Evolutionary conservation across 2,329 filamentous ascomycete genomes (phyloP).

Genomic region (Colletotrichum sp.): DNA sequence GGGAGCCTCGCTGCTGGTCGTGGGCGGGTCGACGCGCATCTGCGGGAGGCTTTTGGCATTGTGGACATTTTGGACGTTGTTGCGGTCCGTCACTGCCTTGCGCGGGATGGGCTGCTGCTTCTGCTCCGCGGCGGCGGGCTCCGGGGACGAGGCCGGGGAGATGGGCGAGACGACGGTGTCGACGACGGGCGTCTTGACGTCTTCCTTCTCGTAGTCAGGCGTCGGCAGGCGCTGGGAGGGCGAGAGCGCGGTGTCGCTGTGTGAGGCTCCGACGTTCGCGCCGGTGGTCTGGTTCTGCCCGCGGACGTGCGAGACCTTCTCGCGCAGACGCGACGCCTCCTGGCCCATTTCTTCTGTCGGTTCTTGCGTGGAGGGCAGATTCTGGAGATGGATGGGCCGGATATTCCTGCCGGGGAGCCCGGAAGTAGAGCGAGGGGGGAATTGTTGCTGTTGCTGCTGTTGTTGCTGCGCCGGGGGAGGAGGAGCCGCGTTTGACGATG

Average conservation of each 20-base stretch:
- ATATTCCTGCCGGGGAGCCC: slow-evolving; percentile 34
- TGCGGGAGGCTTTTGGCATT: slow-evolving; percentile 27
- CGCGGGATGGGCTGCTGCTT: slow-evolving; percentile 23
- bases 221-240: slow-evolving; percentile 47
- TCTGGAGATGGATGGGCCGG: slow-evolving; percentile 22
- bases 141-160: slow-evolving; percentile 51
- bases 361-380: neutral
- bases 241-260: slow-evolving; percentile 13
- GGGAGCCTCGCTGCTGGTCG: slow-evolving; percentile 26
- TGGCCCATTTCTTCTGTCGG: slow-evolving; percentile 35
- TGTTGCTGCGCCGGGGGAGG: neutral
- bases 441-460: neutral
- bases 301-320: slow-evolving; percentile 14
- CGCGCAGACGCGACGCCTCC: slow-evolving; percentile 34
- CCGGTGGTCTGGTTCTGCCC: neutral
- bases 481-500: slow-evolving; percentile 2
- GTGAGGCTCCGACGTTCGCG: slow-evolving; percentile 12
- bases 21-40: slow-evolving; percentile 21
- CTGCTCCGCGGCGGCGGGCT: slow-evolving; percentile 30
- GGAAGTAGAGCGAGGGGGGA: slow-evolving; percentile 1
- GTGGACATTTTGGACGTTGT: slow-evolving; percentile 29
- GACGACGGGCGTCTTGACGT: slow-evolving; percentile 40
- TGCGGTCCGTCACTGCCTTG: slow-evolving; percentile 28
- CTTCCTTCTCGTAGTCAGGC: slow-evolving; percentile 52
- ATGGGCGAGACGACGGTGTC: slow-evolving; percentile 45